A percentile compares a stretch with the other conserved stretches of the same genome.
These are phyloP conservation scores for Nemania sp. DNA, from an alignment of 2,329 filamentous ascomycete species.

Conservation along the genomic window DNA sequence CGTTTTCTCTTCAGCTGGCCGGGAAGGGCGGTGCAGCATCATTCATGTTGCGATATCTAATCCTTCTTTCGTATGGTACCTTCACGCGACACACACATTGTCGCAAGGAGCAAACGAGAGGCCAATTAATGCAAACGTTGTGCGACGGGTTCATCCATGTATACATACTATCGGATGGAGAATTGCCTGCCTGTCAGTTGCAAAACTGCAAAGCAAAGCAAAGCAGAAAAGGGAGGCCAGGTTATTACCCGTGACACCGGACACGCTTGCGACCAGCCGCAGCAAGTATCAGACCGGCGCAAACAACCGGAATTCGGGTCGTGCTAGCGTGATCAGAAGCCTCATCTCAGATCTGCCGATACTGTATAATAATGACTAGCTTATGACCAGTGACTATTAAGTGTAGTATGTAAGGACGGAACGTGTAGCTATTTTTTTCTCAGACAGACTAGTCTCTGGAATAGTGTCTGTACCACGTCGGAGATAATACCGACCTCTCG, in stretches of 20 bases:
- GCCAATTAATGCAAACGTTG: slow-evolving; percentile 1
- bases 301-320: slow-evolving; percentile 19
- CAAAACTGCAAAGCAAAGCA: not conserved
- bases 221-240: not conserved
- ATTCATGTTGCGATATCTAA: not conserved
- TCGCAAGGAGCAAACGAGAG: not conserved
- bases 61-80: not conserved
- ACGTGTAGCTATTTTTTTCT: not conserved
- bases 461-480: too few relatives aligned
- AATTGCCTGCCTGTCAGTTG: not conserved
- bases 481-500: too few relatives aligned
- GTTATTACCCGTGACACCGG: slow-evolving; percentile 11
- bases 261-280: slow-evolving; percentile 11
- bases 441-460: not conserved
- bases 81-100: not conserved
- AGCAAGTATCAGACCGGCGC: not conserved
- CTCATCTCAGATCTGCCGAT: slow-evolving; percentile 5
- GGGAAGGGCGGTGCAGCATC: not conserved
- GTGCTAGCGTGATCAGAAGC: not conserved
- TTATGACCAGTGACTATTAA: not conserved
- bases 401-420: not conserved
- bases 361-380: slow-evolving; percentile 6
- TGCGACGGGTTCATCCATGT: slow-evolving; percentile 15
- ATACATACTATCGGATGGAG: slow-evolving; percentile 12
- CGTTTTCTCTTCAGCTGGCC: slow-evolving; percentile 2